Evolutionary conservation across 2,329 filamentous ascomycete genomes (phyloP).

Genomic region (Paradendryphiella salina): DNA sequence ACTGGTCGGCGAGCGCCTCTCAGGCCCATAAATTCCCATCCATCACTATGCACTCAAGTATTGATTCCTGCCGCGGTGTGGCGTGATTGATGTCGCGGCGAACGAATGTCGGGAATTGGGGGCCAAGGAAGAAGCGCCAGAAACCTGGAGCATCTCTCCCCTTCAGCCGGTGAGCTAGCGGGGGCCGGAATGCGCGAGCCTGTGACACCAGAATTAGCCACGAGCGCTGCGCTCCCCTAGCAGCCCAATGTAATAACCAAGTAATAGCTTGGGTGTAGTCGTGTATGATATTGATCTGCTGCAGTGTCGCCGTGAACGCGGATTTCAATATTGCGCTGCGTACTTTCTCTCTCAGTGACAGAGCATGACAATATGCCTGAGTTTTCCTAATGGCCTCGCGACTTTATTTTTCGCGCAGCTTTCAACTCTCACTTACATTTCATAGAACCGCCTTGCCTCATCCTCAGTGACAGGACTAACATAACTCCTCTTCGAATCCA

Average conservation of each 20-base stretch:
- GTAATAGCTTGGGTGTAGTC: no score
- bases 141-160: neutral
- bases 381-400: neutral
- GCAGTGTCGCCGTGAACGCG: neutral
- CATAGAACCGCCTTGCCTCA: constrained; percentile 61
- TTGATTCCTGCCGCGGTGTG: no score
- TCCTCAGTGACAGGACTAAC: constrained; percentile 68
- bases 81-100: no score
- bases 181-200: neutral
- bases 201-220: neutral
- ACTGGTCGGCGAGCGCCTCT: neutral
- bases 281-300: neutral
- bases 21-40: neutral
- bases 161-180: neutral
- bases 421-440: constrained; percentile 17
- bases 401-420: no score
- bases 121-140: neutral
- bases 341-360: neutral
- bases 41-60: neutral
- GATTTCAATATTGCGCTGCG: neutral
- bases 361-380: neutral
- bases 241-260: no score
- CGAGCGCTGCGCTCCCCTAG: neutral
- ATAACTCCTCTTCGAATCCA: constrained; percentile 66
- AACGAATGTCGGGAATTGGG: neutral